Evolutionary conservation across 148 eudicot genomes (phyloP), one percentile per base, ranked within the genome.

Genomic region (Polygonum maritimum): DNA sequence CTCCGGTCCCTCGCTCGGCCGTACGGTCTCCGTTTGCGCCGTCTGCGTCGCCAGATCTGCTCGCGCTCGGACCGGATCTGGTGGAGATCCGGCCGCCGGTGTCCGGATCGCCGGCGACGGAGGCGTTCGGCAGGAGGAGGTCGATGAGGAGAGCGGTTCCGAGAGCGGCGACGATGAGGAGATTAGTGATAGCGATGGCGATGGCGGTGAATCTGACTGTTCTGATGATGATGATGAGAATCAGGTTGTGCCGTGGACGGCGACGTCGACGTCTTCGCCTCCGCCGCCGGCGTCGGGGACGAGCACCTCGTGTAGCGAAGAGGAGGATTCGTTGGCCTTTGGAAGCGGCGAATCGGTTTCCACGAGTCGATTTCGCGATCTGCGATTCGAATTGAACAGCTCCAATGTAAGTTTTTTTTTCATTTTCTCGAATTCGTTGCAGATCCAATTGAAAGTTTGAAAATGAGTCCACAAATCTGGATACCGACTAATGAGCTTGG

Each of bases 1-100:
- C 5, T 77, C 84, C 3, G 89, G 89, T 4, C 76, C 84, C 4
- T 65, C 21, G 55, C 54, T 76, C 7, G 78, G 78, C 13, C 78
- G 72, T 3, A 73, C 79, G 0, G 69, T 65, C 39, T 73, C 79
- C 9, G 77, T 80, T 2, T 80, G 83, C 39, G 54, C 14, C 3
- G 41, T 26, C 9, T 80, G 83, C 44, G 69, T 73, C 12, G 14
- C 45, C 39, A 36, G 60, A 16, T 39, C 39, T 22, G 15, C 15
- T 4, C 35, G 75, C 31, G 39, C 16, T 19, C 52, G 75, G 21
- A 16, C 7, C 12, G 52, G 75, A 44, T 44, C 75, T 72, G 75
- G 15, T 2, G 38, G 48, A 40, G 5, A 3, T 70, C n/a, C 47
- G 31, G 48, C 14, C 44, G 72, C 19, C 39, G 69, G 14, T 16